Evolutionary conservation across 768 basidiomycete genomes (phyloP), one percentile per base, ranked within the genome.

Genomic region (Lentinula edodes): DNA sequence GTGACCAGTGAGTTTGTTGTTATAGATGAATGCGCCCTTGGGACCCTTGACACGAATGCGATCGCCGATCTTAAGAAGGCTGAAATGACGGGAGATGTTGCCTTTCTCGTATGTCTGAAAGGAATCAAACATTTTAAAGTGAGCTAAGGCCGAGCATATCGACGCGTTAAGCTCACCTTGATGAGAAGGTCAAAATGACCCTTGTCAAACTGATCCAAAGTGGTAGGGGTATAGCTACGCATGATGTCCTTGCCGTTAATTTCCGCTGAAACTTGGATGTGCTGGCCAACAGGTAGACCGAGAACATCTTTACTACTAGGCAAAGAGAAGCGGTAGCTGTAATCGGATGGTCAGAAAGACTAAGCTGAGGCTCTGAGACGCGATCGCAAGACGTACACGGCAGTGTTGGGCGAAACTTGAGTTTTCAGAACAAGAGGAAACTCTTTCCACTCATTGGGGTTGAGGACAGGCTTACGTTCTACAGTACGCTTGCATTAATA

Each of bases 171-270:
- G 63, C 69, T 61, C 69, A 92, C 95, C 88, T 99, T 99, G 80
- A 99, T 90, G 68, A 99, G 84, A 62, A 99, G 86, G 74, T 98
- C 95, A 73, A 99, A 98, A 76, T 90, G 84, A 53, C 97, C 97
- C 54, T 81, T 83, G 78, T 98, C 90, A 32, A 56, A 56, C 61
- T 96, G 92, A 71, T 98, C 93, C 68, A 89, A 89, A 71, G 89
- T 93, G 23, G 95, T 93, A 59, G 97, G 97, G 18, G 97, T 99
- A 78, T 99, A 99, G 74, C 88, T 93, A 63, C 97, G 87, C 68
- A 86, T 83, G 69, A 99, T 78, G 45, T 88, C 82, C 79, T 98
- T 98, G 68, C 93, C 95, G 67, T 89, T 84, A 65, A 98, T 93
- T 65, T 92, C 88, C 16, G 96, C 95, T 20, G 86, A 83, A 60